A percentile compares a stretch with the other conserved stretches of the same genome.
These are phyloP conservation scores for Halophytophthora polymorphica DNA, from an alignment of 352 stramenopile species.

Conservation along the genomic window DNA sequence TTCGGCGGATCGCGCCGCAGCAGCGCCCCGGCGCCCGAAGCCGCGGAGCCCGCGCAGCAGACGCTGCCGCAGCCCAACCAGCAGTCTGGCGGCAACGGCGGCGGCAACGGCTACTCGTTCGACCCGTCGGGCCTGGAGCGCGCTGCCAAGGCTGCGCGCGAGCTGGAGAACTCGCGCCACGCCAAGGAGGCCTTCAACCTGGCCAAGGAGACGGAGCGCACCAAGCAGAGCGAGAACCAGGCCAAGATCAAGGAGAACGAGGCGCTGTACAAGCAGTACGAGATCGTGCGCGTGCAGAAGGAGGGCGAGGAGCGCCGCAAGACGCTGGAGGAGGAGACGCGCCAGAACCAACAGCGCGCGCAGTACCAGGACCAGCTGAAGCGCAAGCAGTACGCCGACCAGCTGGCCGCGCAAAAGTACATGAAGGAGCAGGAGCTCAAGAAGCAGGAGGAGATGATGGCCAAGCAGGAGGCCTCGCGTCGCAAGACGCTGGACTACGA, in stretches of 20 bases:
- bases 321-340: slow-evolving; percentile 96
- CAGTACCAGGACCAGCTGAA: slow-evolving; percentile 99
- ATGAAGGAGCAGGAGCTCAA: slow-evolving; percentile 96
- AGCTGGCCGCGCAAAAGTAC: slow-evolving; percentile 95
- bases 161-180: slow-evolving; percentile 94
- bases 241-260: slow-evolving; percentile 92
- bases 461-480: slow-evolving; percentile 93
- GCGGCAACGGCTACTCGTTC: slow-evolving; percentile 83
- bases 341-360: slow-evolving; percentile 95
- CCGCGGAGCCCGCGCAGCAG: slow-evolving; percentile 19
- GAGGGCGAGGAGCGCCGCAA: slow-evolving; percentile 96
- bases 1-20: slow-evolving; percentile 43
- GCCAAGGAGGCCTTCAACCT: slow-evolving; percentile 94
- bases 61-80: slow-evolving; percentile 39
- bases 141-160: slow-evolving; percentile 96
- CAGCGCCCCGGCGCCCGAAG: slow-evolving; percentile 26
- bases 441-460: slow-evolving; percentile 98
- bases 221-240: slow-evolving; percentile 92
- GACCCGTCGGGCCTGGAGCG: slow-evolving; percentile 96
- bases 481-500: slow-evolving; percentile 98
- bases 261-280: slow-evolving; percentile 91
- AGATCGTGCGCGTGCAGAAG: slow-evolving; percentile 94
- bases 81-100: slow-evolving; percentile 10
- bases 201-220: slow-evolving; percentile 94
- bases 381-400: slow-evolving; percentile 97